Evolutionary conservation across 768 basidiomycete genomes (phyloP), one percentile per base, ranked within the genome.

Genomic region (Lactifluus volemus): DNA sequence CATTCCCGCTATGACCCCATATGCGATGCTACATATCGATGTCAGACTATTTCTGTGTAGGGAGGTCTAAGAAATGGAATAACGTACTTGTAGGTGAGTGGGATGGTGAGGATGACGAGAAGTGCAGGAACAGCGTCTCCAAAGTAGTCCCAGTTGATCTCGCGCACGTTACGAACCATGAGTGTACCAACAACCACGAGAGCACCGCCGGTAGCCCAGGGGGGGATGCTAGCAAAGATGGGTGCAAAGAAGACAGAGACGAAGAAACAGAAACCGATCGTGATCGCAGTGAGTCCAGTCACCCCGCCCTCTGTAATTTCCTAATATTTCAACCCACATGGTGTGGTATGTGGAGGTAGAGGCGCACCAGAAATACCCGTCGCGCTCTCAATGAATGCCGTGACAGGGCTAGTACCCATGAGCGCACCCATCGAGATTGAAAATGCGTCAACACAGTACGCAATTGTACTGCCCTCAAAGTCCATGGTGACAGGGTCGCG

Each of bases 121-220:
- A 94, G 92, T 0, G 91, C 89, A 12, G 91, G 91, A 0, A 93
- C 82, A n/a, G 86, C 81, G 68, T 93, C 90, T 8, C 91, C 91
- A 21, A 89, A 79, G 69, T 92, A 94, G 68, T 86, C 79, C 91
- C 91, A 94, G 73, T 94, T 94, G 72, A 94, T 86, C 49, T 90
- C 90, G 36, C 83, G 79, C 21, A 89, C 88, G 67, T 84, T 86
- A 51, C 87, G 81, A 72, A 90, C 88, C 91, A 93, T 93, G 67
- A 92, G 77, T 15, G 86, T 87, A n/a, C 91, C 91, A 11, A 90
- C 90, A 57, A 94, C 86, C 47, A 89, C 82, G 39, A 94, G 76
- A 0, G 90, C 89, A 58, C 91, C 86, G 14, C 91, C 91, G 1
- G 91, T 94, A 4, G 91, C 90, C 89, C 89, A 93, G 0, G 85